A percentile compares a stretch with the other conserved stretches of the same genome.
These are phyloP conservation scores for Scheffersomyces amazonensis DNA, from an alignment of 805 yeast genomes.

Conservation along the genomic window DNA sequence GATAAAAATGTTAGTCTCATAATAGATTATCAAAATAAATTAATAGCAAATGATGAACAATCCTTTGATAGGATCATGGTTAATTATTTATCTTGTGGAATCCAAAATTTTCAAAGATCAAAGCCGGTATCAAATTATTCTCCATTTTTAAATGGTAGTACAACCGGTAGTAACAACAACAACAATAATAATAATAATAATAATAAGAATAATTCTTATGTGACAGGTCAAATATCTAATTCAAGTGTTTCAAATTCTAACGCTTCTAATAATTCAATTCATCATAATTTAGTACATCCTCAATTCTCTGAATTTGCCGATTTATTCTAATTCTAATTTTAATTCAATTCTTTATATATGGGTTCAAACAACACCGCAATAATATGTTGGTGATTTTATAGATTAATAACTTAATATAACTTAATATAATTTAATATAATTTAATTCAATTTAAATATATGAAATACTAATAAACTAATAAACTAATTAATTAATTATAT, in stretches of 20 bases:
- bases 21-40: slow-evolving; percentile 36
- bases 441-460: no score
- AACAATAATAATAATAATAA: neutral
- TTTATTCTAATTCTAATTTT: slow-evolving; percentile 24
- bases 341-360: no score
- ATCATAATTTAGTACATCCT: slow-evolving; percentile 31
- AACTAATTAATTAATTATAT: slow-evolving; percentile 27
- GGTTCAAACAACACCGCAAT: no score
- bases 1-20: slow-evolving; percentile 20
- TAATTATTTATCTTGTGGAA: slow-evolving; percentile 32
- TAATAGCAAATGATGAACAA: slow-evolving; percentile 38
- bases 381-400: no score
- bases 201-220: slow-evolving; percentile 1
- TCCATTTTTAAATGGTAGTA: no score
- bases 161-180: neutral
- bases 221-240: slow-evolving; percentile 3
- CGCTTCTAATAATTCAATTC: slow-evolving; percentile 1
- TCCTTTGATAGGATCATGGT: slow-evolving; percentile 38
- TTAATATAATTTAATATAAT: no score
- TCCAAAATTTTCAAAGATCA: slow-evolving; percentile 14
- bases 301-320: slow-evolving; percentile 45
- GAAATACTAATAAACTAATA: no score
- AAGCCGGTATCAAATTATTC: neutral
- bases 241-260: neutral
- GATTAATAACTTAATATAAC: neutral